Conservation (phyloP, 2,329 filamentous ascomycete genomes). For the Xylariaceae sp. region DNA sequence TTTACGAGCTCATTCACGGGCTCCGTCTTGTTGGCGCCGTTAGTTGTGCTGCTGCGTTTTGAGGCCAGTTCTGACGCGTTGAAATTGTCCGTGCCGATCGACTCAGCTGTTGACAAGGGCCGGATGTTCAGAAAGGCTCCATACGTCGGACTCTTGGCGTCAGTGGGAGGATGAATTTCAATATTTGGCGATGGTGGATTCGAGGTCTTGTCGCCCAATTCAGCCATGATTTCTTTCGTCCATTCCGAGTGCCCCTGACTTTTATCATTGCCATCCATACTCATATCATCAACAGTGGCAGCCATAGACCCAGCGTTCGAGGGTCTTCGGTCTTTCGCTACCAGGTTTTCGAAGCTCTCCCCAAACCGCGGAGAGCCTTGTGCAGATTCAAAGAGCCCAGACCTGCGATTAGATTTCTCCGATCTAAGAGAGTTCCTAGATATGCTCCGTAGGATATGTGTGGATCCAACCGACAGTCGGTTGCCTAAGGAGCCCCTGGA, state of each 20-base stretch:
- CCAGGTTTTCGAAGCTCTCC: constrained; percentile 44
- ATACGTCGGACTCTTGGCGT: constrained; percentile 7
- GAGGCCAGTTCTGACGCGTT: constrained; percentile 13
- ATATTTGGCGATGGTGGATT: constrained; percentile 4
- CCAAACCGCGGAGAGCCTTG: constrained; percentile 15
- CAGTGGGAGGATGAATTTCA: constrained; percentile 4
- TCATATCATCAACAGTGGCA: constrained; percentile 54
- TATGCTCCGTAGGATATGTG: constrained; percentile 38
- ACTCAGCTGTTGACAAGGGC: constrained; percentile 24
- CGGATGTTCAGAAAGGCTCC: constrained; percentile 6
- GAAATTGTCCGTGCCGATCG: constrained; percentile 24
- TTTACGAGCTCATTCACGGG: constrained; percentile 5
- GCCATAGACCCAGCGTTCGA: constrained; percentile 49
- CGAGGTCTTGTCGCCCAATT: constrained; percentile 25
- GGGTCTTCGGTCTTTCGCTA: constrained; percentile 29
- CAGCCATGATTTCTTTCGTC: constrained; percentile 36
- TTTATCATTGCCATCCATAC: constrained; percentile 32
- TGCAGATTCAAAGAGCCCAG: constrained; percentile 13
- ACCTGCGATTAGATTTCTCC: constrained; percentile 22
- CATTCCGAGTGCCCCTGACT: constrained; percentile 17
- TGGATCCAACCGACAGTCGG: constrained; percentile 45
- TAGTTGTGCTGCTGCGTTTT: constrained; percentile 16
- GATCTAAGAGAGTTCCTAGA: constrained; percentile 32
- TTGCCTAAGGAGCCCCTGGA: constrained; percentile 37
- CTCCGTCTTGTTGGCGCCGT: constrained; percentile 7